phyloP scores from a whole-genome alignment of 2,329 filamentous ascomycete genomes.

The Fusarium domesticum region DNA sequence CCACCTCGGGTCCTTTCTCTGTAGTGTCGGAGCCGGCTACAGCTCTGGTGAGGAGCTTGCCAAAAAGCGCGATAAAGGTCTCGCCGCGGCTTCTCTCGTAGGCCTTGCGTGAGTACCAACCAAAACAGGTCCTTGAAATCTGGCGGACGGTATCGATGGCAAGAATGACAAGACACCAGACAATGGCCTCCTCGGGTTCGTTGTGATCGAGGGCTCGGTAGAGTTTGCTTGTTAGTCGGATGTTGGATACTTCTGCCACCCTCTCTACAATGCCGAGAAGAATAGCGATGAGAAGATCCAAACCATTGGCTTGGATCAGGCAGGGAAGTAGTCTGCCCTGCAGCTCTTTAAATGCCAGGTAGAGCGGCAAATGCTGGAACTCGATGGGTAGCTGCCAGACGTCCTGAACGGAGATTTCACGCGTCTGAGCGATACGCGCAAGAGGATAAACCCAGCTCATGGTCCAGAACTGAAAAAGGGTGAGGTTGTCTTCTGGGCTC shows the following conservation, averaged over 20 bases:
- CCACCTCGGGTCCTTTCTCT: slow-evolving; percentile 31
- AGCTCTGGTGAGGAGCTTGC: slow-evolving; percentile 38
- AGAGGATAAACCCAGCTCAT: slow-evolving; percentile 80
- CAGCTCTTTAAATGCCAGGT: slow-evolving; percentile 70
- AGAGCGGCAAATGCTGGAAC: slow-evolving; percentile 75
- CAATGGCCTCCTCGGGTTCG: slow-evolving; percentile 30
- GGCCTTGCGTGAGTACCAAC: slow-evolving; percentile 80
- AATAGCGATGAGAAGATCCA: slow-evolving; percentile 71
- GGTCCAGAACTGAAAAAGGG: slow-evolving; percentile 78
- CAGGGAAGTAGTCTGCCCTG: slow-evolving; percentile 68
- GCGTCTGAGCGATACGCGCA: slow-evolving; percentile 60
- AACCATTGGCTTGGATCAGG: slow-evolving; percentile 70
- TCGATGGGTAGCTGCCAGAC: slow-evolving; percentile 79
- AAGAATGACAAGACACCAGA: slow-evolving; percentile 40
- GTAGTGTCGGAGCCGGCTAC: slow-evolving; percentile 39
- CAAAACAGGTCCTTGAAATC: slow-evolving; percentile 36
- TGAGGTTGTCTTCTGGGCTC: slow-evolving; percentile 74
- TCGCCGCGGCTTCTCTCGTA: slow-evolving; percentile 85
- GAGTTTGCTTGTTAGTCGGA: slow-evolving; percentile 37
- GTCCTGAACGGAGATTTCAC: slow-evolving; percentile 72
- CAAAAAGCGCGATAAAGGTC: slow-evolving; percentile 39
- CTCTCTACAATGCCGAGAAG: slow-evolving; percentile 56
- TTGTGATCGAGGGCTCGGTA: slow-evolving; percentile 35
- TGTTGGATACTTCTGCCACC: slow-evolving; percentile 38
- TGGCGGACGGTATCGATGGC: slow-evolving; percentile 34